Conservation (phyloP, 2,329 filamentous ascomycete species). For the Aspergillus udagawae region DNA sequence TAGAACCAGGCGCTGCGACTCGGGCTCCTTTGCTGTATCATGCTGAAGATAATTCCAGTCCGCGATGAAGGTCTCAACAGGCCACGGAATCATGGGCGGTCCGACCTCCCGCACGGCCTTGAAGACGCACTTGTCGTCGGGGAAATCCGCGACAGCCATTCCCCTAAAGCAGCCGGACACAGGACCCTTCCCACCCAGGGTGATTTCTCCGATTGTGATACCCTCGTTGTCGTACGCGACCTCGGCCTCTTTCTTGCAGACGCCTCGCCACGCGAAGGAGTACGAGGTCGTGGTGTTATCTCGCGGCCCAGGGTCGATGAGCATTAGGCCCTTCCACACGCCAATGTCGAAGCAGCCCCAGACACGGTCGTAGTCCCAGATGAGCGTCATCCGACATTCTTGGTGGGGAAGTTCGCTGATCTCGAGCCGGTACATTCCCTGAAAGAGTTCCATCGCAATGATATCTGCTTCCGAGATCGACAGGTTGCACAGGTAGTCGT, state of each 20-base stretch:
- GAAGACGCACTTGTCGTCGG: background rate
- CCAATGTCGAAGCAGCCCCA: background rate
- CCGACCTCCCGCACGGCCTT: background rate
- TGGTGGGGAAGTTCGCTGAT: background rate
- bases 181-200: background rate
- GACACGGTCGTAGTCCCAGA: background rate
- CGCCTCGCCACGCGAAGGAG: background rate
- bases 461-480: background rate
- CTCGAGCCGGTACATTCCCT: background rate
- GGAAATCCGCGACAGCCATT: background rate
- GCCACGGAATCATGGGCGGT: background rate
- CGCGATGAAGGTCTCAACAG: background rate
- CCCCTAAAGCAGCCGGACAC: background rate
- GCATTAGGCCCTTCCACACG: background rate
- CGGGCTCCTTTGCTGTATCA: background rate
- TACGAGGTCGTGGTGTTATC: background rate
- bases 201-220: background rate
- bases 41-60: background rate
- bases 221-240: background rate
- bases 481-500: background rate
- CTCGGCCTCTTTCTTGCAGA: background rate
- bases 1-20: background rate
- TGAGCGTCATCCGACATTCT: background rate
- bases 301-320: background rate
- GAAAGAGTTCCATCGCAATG: background rate